Evolutionary conservation across 208 protist species (phyloP).

Genomic region (Acanthamoeba healyi): DNA sequence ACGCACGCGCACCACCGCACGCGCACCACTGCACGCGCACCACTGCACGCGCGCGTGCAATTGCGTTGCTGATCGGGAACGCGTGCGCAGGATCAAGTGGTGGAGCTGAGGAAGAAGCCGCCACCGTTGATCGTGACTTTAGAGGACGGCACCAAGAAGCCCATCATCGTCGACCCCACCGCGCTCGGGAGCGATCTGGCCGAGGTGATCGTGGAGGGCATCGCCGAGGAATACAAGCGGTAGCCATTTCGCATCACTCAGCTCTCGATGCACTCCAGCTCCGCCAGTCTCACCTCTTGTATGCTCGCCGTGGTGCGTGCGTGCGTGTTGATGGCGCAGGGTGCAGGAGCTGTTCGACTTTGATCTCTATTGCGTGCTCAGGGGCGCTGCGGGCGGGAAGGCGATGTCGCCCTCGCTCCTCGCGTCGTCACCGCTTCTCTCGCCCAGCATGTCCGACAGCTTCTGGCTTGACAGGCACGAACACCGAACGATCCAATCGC

Average conservation of each 20-base stretch:
- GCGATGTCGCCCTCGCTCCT: background rate
- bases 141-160: background rate
- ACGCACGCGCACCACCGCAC: too few relatives aligned
- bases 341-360: conserved; percentile 32
- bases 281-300: background rate
- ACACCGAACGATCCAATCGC: too few relatives aligned
- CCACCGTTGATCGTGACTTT: background rate
- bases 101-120: conserved; percentile 9
- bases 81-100: background rate
- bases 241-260: too few relatives aligned
- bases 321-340: too few relatives aligned
- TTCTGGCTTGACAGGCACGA: background rate
- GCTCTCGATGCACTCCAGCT: background rate
- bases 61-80: background rate
- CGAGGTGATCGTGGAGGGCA: background rate
- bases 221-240: background rate
- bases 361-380: conserved; percentile 1
- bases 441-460: background rate
- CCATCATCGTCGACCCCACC: background rate
- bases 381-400: background rate
- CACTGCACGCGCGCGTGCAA: too few relatives aligned
- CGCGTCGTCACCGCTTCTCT: background rate
- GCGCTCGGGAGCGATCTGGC: background rate
- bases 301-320: too few relatives aligned
- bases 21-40: too few relatives aligned